Conservation (phyloP, 78 protist species). For the Anaeramoeba flamelloides region DNA sequence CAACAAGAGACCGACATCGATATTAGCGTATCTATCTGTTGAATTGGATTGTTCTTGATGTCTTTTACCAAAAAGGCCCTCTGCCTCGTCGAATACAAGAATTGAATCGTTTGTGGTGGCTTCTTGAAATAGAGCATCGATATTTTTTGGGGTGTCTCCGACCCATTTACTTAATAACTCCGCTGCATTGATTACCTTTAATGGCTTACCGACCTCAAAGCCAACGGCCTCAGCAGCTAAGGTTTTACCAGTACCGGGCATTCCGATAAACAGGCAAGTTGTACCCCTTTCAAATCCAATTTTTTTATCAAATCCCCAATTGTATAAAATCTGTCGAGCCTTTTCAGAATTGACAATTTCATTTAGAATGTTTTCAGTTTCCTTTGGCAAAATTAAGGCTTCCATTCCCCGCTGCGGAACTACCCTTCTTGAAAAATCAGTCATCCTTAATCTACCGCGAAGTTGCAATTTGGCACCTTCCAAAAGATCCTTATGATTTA, state of each 20-base stretch:
- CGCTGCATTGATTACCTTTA: constrained; percentile 15
- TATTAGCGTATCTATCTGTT: constrained; percentile 11
- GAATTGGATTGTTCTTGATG: background rate
- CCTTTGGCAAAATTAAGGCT: constrained; percentile 4
- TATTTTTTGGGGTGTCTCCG: constrained; percentile 22
- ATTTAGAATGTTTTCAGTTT: background rate
- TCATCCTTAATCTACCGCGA: constrained; percentile 18
- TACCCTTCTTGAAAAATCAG: constrained; percentile 23
- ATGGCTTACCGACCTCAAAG: constrained; percentile 25
- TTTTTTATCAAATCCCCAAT: constrained; percentile 40
- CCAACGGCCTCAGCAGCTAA: constrained; percentile 40
- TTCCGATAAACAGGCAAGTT: constrained; percentile 30
- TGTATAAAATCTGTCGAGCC: constrained; percentile 22
- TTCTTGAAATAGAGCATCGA: constrained; percentile 22
- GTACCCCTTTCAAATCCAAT: constrained; percentile 18
- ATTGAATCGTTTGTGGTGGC: constrained; percentile 24
- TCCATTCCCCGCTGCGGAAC: constrained; percentile 29
- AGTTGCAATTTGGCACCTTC: constrained; percentile 33
- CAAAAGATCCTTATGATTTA: constrained; percentile 23
- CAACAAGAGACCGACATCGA: constrained; percentile 10
- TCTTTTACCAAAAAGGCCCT: constrained; percentile 19
- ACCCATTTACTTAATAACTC: constrained; percentile 21
- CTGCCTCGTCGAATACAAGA: constrained; percentile 33
- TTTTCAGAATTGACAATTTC: constrained; percentile 33
- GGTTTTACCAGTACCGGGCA: constrained; percentile 39